These are phyloP conservation scores for Arachis monticola DNA, from an alignment of 331 rosid species.

Conservation along the genomic window DNA sequence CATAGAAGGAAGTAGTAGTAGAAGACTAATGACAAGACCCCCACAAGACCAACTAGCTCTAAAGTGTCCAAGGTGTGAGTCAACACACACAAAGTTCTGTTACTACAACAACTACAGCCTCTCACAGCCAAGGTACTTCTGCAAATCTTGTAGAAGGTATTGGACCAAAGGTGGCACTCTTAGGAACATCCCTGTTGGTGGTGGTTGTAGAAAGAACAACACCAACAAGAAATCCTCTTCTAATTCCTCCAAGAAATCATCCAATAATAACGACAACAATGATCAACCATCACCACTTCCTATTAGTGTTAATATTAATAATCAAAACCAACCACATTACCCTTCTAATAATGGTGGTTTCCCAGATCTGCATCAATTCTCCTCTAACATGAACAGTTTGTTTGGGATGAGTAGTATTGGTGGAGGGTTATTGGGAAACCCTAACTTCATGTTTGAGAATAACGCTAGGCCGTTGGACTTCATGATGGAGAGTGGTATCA, in stretches of 20 bases:
- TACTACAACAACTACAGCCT: conserved; percentile 99
- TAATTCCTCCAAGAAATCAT: conserved; percentile 57
- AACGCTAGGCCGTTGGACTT: conserved; percentile 64
- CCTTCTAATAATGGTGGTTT: conserved; percentile 45
- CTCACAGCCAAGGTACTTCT: conserved; percentile 93
- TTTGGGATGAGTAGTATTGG: conserved; percentile 33
- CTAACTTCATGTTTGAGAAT: conserved; percentile 53
- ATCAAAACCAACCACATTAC: conserved; percentile 52
- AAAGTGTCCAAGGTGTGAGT: conserved; percentile 94
- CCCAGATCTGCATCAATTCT: conserved; percentile 58
- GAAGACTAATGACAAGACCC: conserved; percentile 61
- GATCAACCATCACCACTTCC: conserved; percentile 30
- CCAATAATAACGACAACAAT: conserved; percentile 29
- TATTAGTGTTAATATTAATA: not conserved
- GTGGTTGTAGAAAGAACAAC: conserved; percentile 93
- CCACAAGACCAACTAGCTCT: conserved; percentile 69
- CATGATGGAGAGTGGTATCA: conserved; percentile 64
- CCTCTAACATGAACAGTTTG: conserved; percentile 63
- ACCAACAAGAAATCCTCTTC: conserved; percentile 61
- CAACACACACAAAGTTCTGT: conserved; percentile 95
- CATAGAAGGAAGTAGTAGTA: conserved; percentile 2
- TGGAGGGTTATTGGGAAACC: conserved; percentile 46
- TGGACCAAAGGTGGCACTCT: conserved; percentile 99
- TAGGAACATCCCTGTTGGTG: conserved; percentile 94
- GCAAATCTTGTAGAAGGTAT: conserved; percentile 95